Percentiles rank a stretch among this genome's conserved stretches.
Evolutionary conservation across 768 basidiomycete genomes (phyloP).

Genomic region (Tylopilus vinaceipallidus): DNA sequence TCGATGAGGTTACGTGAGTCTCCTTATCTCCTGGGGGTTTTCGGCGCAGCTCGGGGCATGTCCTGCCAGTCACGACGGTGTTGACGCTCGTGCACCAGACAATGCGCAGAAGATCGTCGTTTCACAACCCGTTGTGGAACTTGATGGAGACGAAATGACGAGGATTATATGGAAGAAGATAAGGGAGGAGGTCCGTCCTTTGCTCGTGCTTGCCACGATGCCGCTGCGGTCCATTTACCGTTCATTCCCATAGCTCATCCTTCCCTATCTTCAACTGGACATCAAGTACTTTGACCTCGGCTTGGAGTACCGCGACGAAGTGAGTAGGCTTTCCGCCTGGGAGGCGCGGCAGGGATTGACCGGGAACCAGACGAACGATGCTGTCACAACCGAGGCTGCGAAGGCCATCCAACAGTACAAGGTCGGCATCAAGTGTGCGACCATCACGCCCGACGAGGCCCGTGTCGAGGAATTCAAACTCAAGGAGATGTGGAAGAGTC

Average conservation of each 20-base stretch:
- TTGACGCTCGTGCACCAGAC: slow-evolving; percentile 18
- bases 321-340: slow-evolving; percentile 29
- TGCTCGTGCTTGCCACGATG: not conserved
- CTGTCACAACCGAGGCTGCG: slow-evolving; percentile 90
- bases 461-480: slow-evolving; percentile 96
- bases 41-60: not conserved
- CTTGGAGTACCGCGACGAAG: slow-evolving; percentile 87
- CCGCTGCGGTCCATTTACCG: not conserved
- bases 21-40: not conserved
- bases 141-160: slow-evolving; percentile 99
- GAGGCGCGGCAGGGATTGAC: not conserved
- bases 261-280: slow-evolving; percentile 92
- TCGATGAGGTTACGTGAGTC: slow-evolving; percentile 32
- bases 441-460: slow-evolving; percentile 97
- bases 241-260: slow-evolving; percentile 71
- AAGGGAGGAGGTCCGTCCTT: slow-evolving; percentile 74
- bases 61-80: not conserved
- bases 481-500: slow-evolving; percentile 98
- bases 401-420: slow-evolving; percentile 92
- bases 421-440: slow-evolving; percentile 99
- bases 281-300: slow-evolving; percentile 99
- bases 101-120: slow-evolving; percentile 65
- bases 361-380: slow-evolving; percentile 76
- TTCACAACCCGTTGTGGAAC: slow-evolving; percentile 87
- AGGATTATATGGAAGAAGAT: slow-evolving; percentile 99